A percentile compares a stretch with the other conserved stretches of the same genome.
These are phyloP conservation scores for Colletotrichum incanum DNA, from an alignment of 2,329 filamentous ascomycete genomes.

Conservation along the genomic window DNA sequence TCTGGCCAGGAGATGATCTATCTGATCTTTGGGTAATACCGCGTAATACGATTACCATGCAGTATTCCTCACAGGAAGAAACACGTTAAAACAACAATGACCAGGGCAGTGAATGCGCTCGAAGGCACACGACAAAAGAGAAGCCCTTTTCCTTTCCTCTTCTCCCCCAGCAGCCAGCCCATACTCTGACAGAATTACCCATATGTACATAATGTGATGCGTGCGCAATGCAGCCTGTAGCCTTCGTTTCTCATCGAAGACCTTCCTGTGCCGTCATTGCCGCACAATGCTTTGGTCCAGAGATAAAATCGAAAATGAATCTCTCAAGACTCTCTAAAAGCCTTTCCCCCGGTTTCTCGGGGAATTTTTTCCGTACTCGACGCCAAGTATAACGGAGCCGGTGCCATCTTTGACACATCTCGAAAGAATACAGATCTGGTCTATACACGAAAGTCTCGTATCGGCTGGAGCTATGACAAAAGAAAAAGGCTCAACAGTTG, in stretches of 20 bases:
- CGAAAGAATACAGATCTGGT: conserved; percentile 39
- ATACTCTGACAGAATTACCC: conserved; percentile 43
- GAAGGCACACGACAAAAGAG: conserved; percentile 18
- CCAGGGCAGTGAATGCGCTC: conserved; percentile 14
- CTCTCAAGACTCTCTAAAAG: conserved; percentile 14
- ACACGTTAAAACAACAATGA: conserved; percentile 5
- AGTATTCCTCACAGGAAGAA: conserved; percentile 38
- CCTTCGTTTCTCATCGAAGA: conserved; percentile 13
- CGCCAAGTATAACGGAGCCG: conserved; percentile 15
- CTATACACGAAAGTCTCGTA: conserved; percentile 42
- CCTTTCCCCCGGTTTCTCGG: conserved; percentile 5
- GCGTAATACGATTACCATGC: conserved; percentile 36
- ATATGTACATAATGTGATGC: conserved; percentile 38
- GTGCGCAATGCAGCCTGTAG: conserved; percentile 15
- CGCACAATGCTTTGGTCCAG: conserved; percentile 19
- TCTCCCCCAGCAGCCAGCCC: conserved; percentile 21
- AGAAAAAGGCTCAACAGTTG: conserved; percentile 20
- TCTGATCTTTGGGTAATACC: conserved; percentile 37
- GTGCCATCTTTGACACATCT: conserved; percentile 18
- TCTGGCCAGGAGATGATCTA: conserved; percentile 45
- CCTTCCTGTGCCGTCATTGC: conserved; percentile 21
- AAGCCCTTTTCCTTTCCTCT: conserved; percentile 35
- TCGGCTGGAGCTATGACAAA: conserved; percentile 21
- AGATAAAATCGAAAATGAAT: conserved; percentile 2
- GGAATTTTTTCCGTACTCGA: conserved; percentile 31